phyloP scores from a whole-genome alignment of 1,284 basidiomycete species.

The Taiwanofungus camphoratus region DNA sequence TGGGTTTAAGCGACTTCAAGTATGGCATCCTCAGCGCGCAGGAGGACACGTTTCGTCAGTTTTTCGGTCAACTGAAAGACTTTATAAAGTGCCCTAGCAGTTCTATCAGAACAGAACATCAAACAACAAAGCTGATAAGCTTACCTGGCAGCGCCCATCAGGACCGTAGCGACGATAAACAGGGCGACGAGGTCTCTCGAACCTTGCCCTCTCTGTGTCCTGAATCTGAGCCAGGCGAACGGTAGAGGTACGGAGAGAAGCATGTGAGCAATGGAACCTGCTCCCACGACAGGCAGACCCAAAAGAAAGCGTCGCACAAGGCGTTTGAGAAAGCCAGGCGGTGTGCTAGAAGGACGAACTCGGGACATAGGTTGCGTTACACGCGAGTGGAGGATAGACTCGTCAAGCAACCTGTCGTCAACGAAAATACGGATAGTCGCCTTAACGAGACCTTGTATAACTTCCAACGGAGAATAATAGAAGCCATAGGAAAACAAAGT shows the following conservation, averaged over 20 bases:
- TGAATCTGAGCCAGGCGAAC: conserved; percentile 59
- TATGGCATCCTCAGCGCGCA: conserved; percentile 72
- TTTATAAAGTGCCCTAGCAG: conserved; percentile 55
- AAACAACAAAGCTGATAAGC: conserved; percentile 14
- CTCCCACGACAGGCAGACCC: conserved; percentile 71
- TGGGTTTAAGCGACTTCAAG: conserved; percentile 50
- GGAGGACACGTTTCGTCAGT: conserved; percentile 52
- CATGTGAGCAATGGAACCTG: conserved; percentile 69
- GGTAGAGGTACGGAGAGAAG: conserved; percentile 57
- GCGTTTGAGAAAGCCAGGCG: conserved; percentile 43
- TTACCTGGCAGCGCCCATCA: conserved; percentile 60
- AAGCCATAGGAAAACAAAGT: conserved; percentile 36
- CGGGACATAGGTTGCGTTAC: conserved; percentile 5
- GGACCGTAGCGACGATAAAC: conserved; percentile 55
- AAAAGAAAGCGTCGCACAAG: conserved; percentile 65
- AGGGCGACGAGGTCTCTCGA: conserved; percentile 56
- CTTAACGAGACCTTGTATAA: conserved; percentile 56
- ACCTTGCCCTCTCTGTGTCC: conserved; percentile 48
- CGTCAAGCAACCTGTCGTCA: conserved; percentile 45
- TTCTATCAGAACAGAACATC: background rate
- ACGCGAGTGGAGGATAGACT: conserved; percentile 24
- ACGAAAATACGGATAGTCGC: conserved; percentile 59
- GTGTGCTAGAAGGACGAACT: conserved; percentile 16
- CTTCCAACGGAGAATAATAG: conserved; percentile 50
- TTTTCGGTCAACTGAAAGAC: conserved; percentile 62